phyloP scores from a whole-genome alignment of 2,329 filamentous ascomycete genomes.

The Talaromyces sp. region DNA sequence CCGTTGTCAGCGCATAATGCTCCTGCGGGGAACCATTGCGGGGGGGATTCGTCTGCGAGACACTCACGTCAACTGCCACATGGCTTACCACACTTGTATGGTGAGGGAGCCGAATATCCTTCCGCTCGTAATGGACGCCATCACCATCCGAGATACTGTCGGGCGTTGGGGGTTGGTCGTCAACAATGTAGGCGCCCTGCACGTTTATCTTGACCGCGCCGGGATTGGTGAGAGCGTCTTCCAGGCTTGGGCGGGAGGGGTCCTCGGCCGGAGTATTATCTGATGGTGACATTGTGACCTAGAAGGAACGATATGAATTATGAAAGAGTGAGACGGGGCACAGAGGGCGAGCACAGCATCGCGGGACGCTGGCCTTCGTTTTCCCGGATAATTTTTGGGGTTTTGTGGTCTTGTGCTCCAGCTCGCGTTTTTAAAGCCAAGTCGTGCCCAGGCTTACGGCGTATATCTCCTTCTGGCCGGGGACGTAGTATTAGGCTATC shows the following conservation, averaged over 20 bases:
- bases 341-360: neutral
- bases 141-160: slow-evolving; percentile 48
- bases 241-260: slow-evolving; percentile 22
- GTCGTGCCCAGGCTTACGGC: slow-evolving; percentile 41
- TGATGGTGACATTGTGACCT: slow-evolving; percentile 25
- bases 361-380: neutral
- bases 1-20: neutral
- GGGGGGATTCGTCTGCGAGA: neutral
- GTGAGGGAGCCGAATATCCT: slow-evolving; percentile 92
- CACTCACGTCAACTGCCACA: slow-evolving; percentile 86
- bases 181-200: slow-evolving; percentile 91
- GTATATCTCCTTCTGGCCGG: slow-evolving; percentile 40
- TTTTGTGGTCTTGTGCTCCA: neutral
- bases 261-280: slow-evolving; percentile 18
- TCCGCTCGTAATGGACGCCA: slow-evolving; percentile 66
- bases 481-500: neutral
- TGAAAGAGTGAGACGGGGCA: neutral
- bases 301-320: neutral
- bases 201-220: slow-evolving; percentile 89
- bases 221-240: slow-evolving; percentile 52
- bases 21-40: neutral
- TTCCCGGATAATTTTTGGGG: neutral
- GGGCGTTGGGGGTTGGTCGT: slow-evolving; percentile 59
- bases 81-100: slow-evolving; percentile 94
- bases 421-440: neutral